Conservation (phyloP, 1,284 basidiomycete species). For the Rhodotorula sp. region DNA sequence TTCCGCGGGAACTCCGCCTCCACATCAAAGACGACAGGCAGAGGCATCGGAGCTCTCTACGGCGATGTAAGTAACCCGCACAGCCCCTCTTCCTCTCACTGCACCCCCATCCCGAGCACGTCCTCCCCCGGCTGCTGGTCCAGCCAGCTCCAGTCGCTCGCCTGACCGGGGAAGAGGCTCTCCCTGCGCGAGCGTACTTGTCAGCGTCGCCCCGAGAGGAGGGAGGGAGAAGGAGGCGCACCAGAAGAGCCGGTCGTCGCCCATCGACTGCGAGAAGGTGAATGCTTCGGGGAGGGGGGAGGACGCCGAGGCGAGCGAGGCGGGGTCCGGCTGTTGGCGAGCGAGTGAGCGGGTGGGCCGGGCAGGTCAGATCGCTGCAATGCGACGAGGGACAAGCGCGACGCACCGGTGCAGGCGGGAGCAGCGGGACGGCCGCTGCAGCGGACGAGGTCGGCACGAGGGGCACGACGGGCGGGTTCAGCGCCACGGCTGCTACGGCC, state of each 20-base stretch:
- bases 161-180: conserved; percentile 12
- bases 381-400: not conserved
- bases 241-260: conserved; percentile 8
- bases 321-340: not conserved
- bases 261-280: not conserved
- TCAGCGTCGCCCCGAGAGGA: not conserved
- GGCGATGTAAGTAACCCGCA: too few species aligned
- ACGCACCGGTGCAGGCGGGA: not conserved
- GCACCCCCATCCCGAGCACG: not conserved
- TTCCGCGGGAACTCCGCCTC: too few species aligned
- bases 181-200: not conserved
- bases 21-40: too few species aligned
- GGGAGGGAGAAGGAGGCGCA: not conserved
- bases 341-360: too few species aligned
- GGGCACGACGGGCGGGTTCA: not conserved
- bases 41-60: too few species aligned
- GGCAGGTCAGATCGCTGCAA: not conserved
- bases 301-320: not conserved
- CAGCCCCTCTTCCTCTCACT: not conserved
- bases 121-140: not conserved
- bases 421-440: not conserved
- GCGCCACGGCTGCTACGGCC: not conserved
- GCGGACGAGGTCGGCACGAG: not conserved
- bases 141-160: conserved; percentile 15
- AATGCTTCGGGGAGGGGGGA: not conserved